Evolutionary conservation across 129 eudicot species (phyloP).

Genomic region (Arctium lappa): DNA sequence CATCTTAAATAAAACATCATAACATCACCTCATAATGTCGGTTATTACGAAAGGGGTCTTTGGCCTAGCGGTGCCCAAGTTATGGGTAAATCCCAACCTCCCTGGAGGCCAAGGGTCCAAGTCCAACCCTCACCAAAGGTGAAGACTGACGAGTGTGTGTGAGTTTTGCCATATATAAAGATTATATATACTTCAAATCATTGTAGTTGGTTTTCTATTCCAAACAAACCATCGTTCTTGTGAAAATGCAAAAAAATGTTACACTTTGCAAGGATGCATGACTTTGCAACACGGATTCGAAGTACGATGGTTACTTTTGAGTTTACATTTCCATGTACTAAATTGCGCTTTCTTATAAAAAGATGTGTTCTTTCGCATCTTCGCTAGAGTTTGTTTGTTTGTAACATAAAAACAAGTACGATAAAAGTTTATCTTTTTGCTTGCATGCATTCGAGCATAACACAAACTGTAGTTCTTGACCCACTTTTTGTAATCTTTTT

Average conservation of each 20-base stretch:
- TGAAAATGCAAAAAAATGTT: background rate
- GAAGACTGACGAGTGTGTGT: too few relatives aligned
- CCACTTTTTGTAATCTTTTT: constrained; percentile 15
- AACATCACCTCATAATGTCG: background rate
- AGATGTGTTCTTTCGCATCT: background rate
- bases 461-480: background rate
- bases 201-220: too few relatives aligned
- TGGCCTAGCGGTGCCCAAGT: background rate
- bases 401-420: constrained; percentile 1
- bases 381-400: background rate
- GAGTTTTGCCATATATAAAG: too few relatives aligned
- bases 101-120: too few relatives aligned
- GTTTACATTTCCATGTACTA: background rate
- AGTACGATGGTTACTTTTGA: background rate
- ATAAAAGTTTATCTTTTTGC: background rate
- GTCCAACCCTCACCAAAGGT: too few relatives aligned
- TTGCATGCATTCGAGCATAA: background rate
- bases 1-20: background rate
- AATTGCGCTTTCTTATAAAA: background rate
- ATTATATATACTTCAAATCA: too few relatives aligned
- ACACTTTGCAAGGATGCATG: background rate
- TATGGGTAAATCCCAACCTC: too few relatives aligned
- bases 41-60: background rate
- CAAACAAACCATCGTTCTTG: background rate
- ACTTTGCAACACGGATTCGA: background rate